phyloP scores from a whole-genome alignment of 1,139 yeast species.

The Zhuliangozyma blackwelliae region DNA sequence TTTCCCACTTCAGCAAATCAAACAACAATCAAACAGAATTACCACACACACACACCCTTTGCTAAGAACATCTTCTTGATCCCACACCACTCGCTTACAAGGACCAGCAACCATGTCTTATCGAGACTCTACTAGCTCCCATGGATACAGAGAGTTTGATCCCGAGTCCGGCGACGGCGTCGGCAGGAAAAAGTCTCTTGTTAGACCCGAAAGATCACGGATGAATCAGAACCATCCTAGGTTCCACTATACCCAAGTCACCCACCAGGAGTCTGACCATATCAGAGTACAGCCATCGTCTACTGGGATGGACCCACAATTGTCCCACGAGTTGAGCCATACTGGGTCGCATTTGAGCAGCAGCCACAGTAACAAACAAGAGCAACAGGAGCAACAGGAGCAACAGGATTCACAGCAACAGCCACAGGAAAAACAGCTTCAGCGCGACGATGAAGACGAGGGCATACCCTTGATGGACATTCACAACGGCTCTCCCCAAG shows the following conservation, averaged over 20 bases:
- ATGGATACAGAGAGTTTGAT: conserved; percentile 39
- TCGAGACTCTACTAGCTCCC: conserved; percentile 2
- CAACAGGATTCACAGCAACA: too few species aligned
- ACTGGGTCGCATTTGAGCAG: conserved; percentile 10
- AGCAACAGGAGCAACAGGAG: conserved; percentile 1
- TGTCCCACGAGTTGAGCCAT: conserved; percentile 10
- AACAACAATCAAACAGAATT: too few species aligned
- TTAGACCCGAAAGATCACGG: conserved; percentile 76
- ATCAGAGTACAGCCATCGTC: conserved; percentile 65
- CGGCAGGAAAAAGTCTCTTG: conserved; percentile 61
- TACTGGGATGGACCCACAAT: conserved; percentile 67
- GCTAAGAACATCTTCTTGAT: too few species aligned
- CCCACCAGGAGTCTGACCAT: conserved; percentile 63
- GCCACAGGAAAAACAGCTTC: not conserved
- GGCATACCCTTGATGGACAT: conserved; percentile 47
- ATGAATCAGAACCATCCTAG: conserved; percentile 66
- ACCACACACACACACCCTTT: too few species aligned
- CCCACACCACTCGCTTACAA: too few species aligned
- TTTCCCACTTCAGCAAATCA: too few species aligned
- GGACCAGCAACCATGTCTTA: too few species aligned
- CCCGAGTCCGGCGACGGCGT: conserved; percentile 45
- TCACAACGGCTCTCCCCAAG: conserved; percentile 12
- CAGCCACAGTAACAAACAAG: not conserved
- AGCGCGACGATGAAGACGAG: conserved; percentile 25
- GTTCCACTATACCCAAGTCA: conserved; percentile 77